These are phyloP conservation scores for Pleurotus tuber-regium DNA, from an alignment of 768 basidiomycete genomes.

Conservation along the genomic window DNA sequence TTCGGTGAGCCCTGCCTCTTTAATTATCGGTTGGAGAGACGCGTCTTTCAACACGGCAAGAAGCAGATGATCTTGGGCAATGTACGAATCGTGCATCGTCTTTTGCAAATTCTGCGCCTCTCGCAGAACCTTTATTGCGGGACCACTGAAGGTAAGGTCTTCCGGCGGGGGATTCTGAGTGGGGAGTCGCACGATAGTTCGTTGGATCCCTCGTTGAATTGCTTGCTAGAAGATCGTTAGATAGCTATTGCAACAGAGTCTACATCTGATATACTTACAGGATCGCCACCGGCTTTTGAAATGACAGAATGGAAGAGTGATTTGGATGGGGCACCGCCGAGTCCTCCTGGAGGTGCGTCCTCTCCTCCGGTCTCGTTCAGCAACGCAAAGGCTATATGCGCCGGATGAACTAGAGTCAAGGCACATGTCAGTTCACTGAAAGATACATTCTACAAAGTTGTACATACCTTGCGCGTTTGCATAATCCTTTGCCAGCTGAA, in stretches of 20 bases:
- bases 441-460: not conserved
- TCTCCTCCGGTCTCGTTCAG: constrained; percentile 61
- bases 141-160: constrained; percentile 61
- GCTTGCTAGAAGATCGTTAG: constrained; percentile 32
- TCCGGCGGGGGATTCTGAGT: constrained; percentile 85
- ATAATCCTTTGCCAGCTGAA: constrained; percentile 84
- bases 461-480: constrained; percentile 73
- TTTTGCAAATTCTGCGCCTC: constrained; percentile 79
- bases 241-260: not conserved
- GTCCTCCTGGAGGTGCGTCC: constrained; percentile 29
- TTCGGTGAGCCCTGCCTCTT: constrained; percentile 73
- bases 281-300: constrained; percentile 82
- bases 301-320: constrained; percentile 79
- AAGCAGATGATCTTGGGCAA: constrained; percentile 91
- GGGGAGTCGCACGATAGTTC: constrained; percentile 76
- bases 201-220: constrained; percentile 73
- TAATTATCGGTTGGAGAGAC: constrained; percentile 64
- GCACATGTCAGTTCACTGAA: constrained; percentile 8
- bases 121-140: constrained; percentile 60
- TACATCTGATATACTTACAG: constrained; percentile 42
- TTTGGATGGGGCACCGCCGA: constrained; percentile 27
- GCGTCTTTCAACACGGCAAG: constrained; percentile 80
- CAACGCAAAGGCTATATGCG: constrained; percentile 78
- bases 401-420: constrained; percentile 66
- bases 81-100: constrained; percentile 86